phyloP scores from a whole-genome alignment of 805 yeast species.

The Kazachstania taianensis region DNA sequence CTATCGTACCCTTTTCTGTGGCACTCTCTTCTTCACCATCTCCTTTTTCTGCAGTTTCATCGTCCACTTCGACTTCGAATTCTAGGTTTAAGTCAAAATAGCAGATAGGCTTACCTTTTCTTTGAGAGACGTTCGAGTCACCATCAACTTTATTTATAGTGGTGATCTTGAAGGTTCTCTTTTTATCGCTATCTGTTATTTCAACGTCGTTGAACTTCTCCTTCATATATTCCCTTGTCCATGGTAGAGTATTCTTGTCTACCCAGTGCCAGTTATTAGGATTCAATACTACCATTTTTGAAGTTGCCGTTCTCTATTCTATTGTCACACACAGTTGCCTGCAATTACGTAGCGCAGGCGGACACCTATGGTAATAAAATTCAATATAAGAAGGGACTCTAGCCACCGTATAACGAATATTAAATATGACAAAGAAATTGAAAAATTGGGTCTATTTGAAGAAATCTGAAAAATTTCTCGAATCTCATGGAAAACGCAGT shows the following conservation, averaged over 20 bases:
- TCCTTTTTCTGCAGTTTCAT: not conserved
- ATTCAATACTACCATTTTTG: conserved; percentile 59
- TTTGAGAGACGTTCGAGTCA: conserved; percentile 74
- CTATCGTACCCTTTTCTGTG: conserved; percentile 35
- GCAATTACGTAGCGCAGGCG: too few species aligned
- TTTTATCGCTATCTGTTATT: too few species aligned
- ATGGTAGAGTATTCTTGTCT: conserved; percentile 54
- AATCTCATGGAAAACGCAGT: too few species aligned
- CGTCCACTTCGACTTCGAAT: conserved; percentile 31
- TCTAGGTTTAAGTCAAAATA: conserved; percentile 56
- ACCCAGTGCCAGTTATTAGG: conserved; percentile 77
- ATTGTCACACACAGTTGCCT: too few species aligned
- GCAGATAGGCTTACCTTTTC: conserved; percentile 73
- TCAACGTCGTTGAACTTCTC: conserved; percentile 24
- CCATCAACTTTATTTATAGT: conserved; percentile 44
- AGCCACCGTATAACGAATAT: not conserved
- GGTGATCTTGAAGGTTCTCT: conserved; percentile 14
- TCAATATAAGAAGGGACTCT: too few species aligned
- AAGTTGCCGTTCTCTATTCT: too few species aligned
- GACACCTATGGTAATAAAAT: too few species aligned
- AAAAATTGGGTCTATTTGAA: too few species aligned
- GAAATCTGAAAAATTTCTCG: too few species aligned
- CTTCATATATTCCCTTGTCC: conserved; percentile 46
- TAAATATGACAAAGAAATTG: too few species aligned
- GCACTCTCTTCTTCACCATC: conserved; percentile 29